Evolutionary conservation across 73 alveolate genomes (phyloP), one percentile per base, ranked within the genome.

Genomic region (Paraurostyla sp.): DNA sequence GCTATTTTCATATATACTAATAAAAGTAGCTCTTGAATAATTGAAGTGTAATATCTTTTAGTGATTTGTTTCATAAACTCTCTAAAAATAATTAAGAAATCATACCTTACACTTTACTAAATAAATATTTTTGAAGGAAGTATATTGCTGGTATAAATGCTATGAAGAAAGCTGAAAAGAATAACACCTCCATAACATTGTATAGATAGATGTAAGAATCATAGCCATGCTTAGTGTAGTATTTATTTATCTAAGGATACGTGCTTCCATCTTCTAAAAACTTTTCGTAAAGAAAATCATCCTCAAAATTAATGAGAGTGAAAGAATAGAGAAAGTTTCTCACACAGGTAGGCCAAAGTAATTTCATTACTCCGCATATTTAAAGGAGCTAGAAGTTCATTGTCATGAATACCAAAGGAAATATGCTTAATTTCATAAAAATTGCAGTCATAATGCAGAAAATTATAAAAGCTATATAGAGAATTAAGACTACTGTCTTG

Each of bases 271-370:
- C 41, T 9, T 38, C 58, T 18, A 65, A 18, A 15, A 65, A 7
- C 7, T 40, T 35, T 15, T 52, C 33, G 4, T 52, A 52, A n/a
- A 52, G 33, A 20, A 40, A 3, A 33, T 65, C 25, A 15, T 42
- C 41, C 9, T 65, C 82, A 30, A 65, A 65, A 38, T 65, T 65
- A 33, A 65, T 65, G 13, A 65, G 0, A 4, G 35, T 6, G 41
- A 65, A 65, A 3, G 35, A 33, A 38, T 33, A 65, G 9, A 65
- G 36, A 2, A 65, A 35, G 25, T 65, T 58, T 40, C 58, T 65
- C 60, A 65, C 82, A 73, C 86, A 43, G 27, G 30, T 73, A 0
- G 86, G 86, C 86, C 86, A 73, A 7, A 73, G 38, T 11, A 73
- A 35, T 23, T 43, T 48, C 65, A 73, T 73, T 6, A 73, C 71